Base-by-base conservation (phyloP, 2,329 filamentous ascomycete species). In the Trichoderma atroviride region DNA sequence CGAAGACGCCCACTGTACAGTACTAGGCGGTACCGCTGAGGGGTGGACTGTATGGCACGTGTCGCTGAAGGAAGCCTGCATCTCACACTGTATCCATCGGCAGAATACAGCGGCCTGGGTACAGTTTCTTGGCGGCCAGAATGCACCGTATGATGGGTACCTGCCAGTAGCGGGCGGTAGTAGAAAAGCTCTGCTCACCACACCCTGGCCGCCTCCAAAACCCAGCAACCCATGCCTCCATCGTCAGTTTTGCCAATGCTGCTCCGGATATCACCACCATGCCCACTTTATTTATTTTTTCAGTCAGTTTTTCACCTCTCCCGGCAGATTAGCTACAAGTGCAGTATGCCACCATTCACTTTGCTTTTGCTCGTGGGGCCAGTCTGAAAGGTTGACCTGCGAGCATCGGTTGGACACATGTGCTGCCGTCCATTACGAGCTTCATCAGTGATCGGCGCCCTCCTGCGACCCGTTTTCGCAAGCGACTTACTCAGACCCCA, bases 351-450 rank as follows among this genome's bases (percentile, higher is more conserved):
- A 13, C 27, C 37, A 43, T 43, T n/a, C 31, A 7, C 14, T 50
- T 29, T 37, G 29, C 29, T 47, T 3, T 33, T 31, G 27, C 24
- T 55, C 27, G 40, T 29, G 63, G 63, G 63, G 19, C 63, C 40
- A 35, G 43, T 59, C 55, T 52, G 37, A 33, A 19, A 24, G n/a
- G 56, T 37, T n/a, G 37, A 33, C 56, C 31, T 58, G 33, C 33
- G 56, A 65, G 43, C 52, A 47, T 14, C 24, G 31, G 62, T 33
- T 65, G 52, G 62, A 57, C 52, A 33, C 53, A 58, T 57, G 19
- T 35, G 53, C 63, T 58, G 35, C 63, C 63, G 57, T 50, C 62
- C 62, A 57, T 47, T 66, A 58, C 37, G 52, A 56, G 19, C 52
- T 33, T 47, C 52, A 31, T 9, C 24, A 65, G 61, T 37, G 62